Percentiles rank a stretch among this genome's conserved stretches.
phyloP scores from a whole-genome alignment of 148 eudicot species.

The Oxyria digyna region DNA sequence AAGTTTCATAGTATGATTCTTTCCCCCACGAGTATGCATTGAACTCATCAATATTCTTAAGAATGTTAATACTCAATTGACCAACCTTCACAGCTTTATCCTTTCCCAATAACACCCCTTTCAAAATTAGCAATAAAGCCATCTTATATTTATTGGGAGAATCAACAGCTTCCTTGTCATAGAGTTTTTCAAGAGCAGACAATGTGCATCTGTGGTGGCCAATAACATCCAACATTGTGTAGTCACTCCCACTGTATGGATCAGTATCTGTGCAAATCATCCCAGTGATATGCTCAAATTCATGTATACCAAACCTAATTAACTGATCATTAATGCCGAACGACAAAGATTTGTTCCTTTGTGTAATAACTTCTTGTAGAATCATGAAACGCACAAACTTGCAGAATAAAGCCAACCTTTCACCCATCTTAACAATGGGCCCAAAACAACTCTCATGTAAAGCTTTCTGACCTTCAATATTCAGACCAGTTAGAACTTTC shows the following conservation, averaged over 20 bases:
- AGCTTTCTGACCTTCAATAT: background rate
- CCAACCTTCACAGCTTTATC: no score
- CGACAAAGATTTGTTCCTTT: background rate
- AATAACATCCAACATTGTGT: background rate
- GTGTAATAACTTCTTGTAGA: background rate
- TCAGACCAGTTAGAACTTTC: background rate
- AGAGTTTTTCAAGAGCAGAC: background rate
- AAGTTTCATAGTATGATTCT: no score
- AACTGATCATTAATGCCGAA: background rate
- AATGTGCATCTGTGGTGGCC: background rate
- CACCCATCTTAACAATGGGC: background rate
- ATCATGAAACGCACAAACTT: background rate
- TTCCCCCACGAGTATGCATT: no score
- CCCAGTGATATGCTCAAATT: background rate
- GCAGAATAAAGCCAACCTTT: background rate
- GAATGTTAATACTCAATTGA: no score
- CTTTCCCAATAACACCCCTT: background rate
- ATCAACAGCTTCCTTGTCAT: background rate
- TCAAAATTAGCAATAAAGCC: background rate
- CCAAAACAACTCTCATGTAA: background rate
- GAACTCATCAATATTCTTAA: no score
- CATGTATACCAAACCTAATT: background rate
- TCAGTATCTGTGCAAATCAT: background rate
- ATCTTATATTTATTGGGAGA: no score
- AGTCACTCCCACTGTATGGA: background rate